These are phyloP conservation scores for Penicillium malachiteum DNA, from an alignment of 495 filamentous ascomycete genomes.

Conservation along the genomic window DNA sequence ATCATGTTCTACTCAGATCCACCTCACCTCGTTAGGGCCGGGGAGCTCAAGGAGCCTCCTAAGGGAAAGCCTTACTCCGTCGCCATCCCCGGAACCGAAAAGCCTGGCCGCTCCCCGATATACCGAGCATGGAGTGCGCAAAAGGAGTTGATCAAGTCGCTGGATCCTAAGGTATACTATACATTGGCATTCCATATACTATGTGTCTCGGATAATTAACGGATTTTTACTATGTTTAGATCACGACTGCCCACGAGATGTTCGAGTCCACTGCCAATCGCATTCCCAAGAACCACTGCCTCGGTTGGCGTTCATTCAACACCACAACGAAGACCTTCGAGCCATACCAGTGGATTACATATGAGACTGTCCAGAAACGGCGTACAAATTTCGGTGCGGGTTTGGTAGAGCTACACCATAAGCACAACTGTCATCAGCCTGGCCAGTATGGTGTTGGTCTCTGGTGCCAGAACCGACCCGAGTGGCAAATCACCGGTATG, in stretches of 20 bases:
- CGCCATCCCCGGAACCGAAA: conserved; percentile 69
- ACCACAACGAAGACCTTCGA: conserved; percentile 72
- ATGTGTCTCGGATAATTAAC: neutral
- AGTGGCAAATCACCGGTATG: conserved; percentile 92
- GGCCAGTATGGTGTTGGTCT: conserved; percentile 83
- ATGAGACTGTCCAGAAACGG: conserved; percentile 73
- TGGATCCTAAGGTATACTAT: conserved; percentile 65
- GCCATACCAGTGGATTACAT: conserved; percentile 79
- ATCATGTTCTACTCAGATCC: conserved; percentile 47
- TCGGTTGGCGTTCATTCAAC: conserved; percentile 83
- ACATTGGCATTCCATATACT: neutral
- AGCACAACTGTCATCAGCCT: conserved; percentile 55
- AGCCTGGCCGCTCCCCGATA: conserved; percentile 67
- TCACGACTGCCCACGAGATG: conserved; percentile 73
- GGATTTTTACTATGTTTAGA: conserved; percentile 26
- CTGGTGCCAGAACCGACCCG: conserved; percentile 94
- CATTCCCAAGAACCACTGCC: conserved; percentile 60
- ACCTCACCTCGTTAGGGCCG: conserved; percentile 40
- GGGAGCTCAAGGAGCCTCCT: conserved; percentile 43
- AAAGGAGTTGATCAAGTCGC: conserved; percentile 68
- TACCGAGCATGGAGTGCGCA: conserved; percentile 81
- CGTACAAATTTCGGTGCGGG: conserved; percentile 85
- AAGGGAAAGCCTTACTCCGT: conserved; percentile 54
- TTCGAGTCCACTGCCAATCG: conserved; percentile 70
- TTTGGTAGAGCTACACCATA: conserved; percentile 76